Evolutionary conservation across 306 rosid species (phyloP).

Genomic region (Castanea crenata): DNA sequence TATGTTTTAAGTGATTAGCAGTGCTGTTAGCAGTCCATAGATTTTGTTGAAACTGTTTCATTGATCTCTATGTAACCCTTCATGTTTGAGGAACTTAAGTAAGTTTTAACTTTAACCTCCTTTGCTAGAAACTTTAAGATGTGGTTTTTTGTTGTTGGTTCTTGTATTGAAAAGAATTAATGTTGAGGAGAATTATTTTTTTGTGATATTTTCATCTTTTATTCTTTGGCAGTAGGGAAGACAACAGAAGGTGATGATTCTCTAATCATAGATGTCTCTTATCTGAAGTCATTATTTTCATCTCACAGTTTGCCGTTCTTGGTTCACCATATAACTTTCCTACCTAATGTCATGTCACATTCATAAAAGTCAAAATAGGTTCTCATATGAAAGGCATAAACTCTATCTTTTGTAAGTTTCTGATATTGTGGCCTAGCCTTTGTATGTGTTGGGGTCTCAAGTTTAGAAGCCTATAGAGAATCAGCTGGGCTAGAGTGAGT

Average conservation of each 20-base stretch:
- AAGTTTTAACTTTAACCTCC: neutral
- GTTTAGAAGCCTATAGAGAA: too few species aligned
- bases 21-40: too few species aligned
- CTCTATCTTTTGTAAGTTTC: neutral
- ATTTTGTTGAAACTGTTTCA: too few species aligned
- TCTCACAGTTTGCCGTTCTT: neutral
- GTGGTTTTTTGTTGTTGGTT: neutral
- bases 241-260: neutral
- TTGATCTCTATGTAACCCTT: too few species aligned
- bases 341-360: neutral
- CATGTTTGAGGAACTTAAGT: neutral
- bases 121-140: neutral
- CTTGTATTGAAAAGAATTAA: neutral
- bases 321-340: neutral
- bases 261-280: neutral
- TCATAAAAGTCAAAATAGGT: neutral
- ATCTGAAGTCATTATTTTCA: neutral
- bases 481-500: too few species aligned
- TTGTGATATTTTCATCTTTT: neutral
- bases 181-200: neutral
- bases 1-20: too few species aligned
- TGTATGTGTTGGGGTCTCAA: too few species aligned
- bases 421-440: neutral
- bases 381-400: neutral
- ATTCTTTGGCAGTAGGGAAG: neutral